Evolutionary conservation across 805 yeast genomes (phyloP), one percentile per base, ranked within the genome.

Genomic region (Dipodascus albidus): DNA sequence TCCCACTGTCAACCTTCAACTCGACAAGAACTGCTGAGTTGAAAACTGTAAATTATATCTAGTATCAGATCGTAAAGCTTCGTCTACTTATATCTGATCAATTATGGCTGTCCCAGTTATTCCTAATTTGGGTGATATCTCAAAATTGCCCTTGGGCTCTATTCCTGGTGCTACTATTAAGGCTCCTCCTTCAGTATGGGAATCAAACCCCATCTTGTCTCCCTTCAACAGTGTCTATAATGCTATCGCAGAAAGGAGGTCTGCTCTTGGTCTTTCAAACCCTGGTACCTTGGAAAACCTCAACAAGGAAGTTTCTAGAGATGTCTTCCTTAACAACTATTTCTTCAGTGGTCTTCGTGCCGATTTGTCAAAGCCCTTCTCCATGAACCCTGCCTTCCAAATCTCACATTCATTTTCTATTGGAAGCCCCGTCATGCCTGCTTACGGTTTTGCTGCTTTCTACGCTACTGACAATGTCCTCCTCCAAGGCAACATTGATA

Each of bases 281-380:
- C 99, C 99, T 54, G 98, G 98, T 61, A 85, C 96, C 59, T 81
- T 88, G 69, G 98, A 90, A 75, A 87, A 88, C 74, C 75, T 91
- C 69, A 84, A 83, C 74, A 87, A 87, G 73, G 99, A 93, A 74
- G 97, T 89, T 55, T 75, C 90, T 58, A 84, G 90, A 71, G 98
- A 91, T 67, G 97, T 91, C 31, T 88, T 93, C 67, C 77, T 89
- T 63, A 81, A 79, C 66, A 95, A 89, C 67, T 86, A 87, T 74
- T 82, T 84, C 71, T 91, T 91, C 78, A 84, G 96, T 42, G 99
- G 99, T 55, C 78, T 93, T 65, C 85, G 96, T 69, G 99, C 98
- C 54, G 99, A 93, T 70, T 79, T 93, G 63, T 86, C 87, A 74
- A 91, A 91, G 77, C 87, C 90, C 14, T 88, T 93, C 67, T 74